These are phyloP conservation scores for Sarocladium oryzae DNA, from an alignment of 2,329 filamentous ascomycete species.

Conservation along the genomic window DNA sequence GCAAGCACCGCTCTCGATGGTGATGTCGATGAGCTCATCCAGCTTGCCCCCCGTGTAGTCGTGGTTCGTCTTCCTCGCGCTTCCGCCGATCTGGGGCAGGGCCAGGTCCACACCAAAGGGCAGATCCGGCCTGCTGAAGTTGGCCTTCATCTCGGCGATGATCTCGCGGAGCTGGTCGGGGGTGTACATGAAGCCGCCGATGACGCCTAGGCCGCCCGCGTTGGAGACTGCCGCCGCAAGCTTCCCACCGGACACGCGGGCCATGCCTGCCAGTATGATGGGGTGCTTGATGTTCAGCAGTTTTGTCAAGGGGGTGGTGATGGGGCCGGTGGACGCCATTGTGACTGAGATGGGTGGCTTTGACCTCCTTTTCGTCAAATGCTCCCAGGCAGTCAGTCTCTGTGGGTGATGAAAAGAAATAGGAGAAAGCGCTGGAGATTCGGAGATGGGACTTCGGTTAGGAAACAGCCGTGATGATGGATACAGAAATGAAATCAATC, in stretches of 20 bases:
- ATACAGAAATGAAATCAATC: too few relatives aligned
- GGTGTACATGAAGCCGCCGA: constrained; percentile 66
- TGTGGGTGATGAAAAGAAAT: too few relatives aligned
- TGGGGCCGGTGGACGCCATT: constrained; percentile 43
- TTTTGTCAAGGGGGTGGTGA: constrained; percentile 70
- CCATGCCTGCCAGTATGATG: constrained; percentile 91
- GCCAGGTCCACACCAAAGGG: constrained; percentile 91
- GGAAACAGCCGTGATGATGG: not conserved
- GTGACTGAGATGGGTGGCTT: constrained; percentile 4
- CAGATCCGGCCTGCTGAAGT: constrained; percentile 58
- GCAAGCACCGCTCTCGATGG: constrained; percentile 73
- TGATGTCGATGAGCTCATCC: constrained; percentile 81
- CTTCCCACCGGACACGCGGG: constrained; percentile 68
- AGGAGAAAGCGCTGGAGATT: too few relatives aligned
- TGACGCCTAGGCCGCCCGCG: constrained; percentile 75
- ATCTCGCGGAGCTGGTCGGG: constrained; percentile 70
- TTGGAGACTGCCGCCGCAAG: constrained; percentile 85
- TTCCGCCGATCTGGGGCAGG: constrained; percentile 79
- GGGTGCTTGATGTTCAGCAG: constrained; percentile 83
- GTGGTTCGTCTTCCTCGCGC: constrained; percentile 84
- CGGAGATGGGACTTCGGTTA: too few relatives aligned
- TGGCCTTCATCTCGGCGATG: constrained; percentile 77
- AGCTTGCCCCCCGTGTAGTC: constrained; percentile 90
- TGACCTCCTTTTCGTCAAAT: too few relatives aligned
- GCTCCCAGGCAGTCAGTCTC: too few relatives aligned